Evolutionary conservation across 345 rosid genomes (phyloP).

Genomic region (Cardiospermum halicacabum): DNA sequence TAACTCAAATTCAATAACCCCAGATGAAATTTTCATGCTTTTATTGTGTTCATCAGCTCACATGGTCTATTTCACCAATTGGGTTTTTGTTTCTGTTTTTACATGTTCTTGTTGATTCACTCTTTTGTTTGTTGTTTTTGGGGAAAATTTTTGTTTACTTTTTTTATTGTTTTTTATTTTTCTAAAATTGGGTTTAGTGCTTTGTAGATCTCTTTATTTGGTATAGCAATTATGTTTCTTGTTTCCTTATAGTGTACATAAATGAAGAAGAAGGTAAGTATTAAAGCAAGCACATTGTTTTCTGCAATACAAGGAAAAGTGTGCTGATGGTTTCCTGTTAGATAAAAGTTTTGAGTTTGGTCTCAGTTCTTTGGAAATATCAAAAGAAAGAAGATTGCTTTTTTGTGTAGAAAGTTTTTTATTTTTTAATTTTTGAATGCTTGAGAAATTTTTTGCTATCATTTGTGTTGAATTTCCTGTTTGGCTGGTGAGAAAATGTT

Average conservation of each 20-base stretch:
- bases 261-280: not conserved
- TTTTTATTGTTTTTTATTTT: not conserved
- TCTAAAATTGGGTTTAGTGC: not conserved
- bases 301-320: slow-evolving; percentile 1
- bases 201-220: slow-evolving; percentile 12
- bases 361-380: not conserved
- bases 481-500: slow-evolving; percentile 22
- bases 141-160: not conserved
- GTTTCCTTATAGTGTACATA: not conserved
- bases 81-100: not conserved
- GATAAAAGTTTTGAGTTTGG: not conserved
- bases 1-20: not conserved
- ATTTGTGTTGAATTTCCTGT: slow-evolving; percentile 8
- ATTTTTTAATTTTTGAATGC: not conserved
- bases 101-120: not conserved
- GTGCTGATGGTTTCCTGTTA: not conserved
- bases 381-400: not conserved
- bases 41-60: not conserved
- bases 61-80: not conserved
- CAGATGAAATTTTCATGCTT: not conserved
- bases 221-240: not conserved
- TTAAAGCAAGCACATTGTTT: not conserved
- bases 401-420: not conserved
- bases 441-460: not conserved
- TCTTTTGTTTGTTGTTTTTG: not conserved